Percentiles rank a stretch among this genome's conserved stretches.
phyloP scores from a whole-genome alignment of 192 early-diverging fungal genomes.

The Coemansia sp. region DNA sequence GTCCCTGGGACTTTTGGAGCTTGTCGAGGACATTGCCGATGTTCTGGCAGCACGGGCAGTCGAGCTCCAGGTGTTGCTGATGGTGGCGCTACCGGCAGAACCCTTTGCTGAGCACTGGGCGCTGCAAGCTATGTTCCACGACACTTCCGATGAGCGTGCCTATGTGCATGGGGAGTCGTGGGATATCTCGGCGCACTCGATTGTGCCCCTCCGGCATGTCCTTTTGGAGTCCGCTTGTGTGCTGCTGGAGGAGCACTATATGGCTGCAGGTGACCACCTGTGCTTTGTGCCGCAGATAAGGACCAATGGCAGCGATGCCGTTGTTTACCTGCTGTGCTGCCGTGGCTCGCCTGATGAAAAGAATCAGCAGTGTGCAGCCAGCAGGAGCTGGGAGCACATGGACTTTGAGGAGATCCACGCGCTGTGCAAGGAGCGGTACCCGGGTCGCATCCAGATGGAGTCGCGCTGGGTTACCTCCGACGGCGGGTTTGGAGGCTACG shows the following conservation, averaged over 20 bases:
- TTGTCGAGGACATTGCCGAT: conserved; percentile 34
- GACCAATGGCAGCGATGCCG: not conserved
- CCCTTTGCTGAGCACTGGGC: conserved; percentile 3
- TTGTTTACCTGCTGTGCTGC: not conserved
- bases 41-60: conserved; percentile 31
- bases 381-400: not conserved
- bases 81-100: conserved; percentile 20
- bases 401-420: conserved; percentile 5
- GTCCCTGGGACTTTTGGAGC: conserved; percentile 7
- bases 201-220: conserved; percentile 16
- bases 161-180: conserved; percentile 18
- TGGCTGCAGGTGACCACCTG: conserved; percentile 16
- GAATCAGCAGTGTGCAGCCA: not conserved
- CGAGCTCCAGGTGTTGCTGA: conserved; percentile 16
- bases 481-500: too few species aligned
- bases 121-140: conserved; percentile 1
- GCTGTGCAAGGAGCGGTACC: conserved; percentile 8
- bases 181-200: conserved; percentile 1
- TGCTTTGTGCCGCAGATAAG: conserved; percentile 14
- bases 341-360: too few species aligned
- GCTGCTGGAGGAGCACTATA: conserved; percentile 32
- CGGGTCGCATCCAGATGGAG: conserved; percentile 4
- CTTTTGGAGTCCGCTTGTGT: conserved; percentile 22
- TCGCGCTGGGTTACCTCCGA: conserved; percentile 12
- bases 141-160: not conserved